Percentiles rank a stretch among this genome's conserved stretches.
Conservation (phyloP, 805 yeast genomes). For the Ogataea haglerorum region DNA sequence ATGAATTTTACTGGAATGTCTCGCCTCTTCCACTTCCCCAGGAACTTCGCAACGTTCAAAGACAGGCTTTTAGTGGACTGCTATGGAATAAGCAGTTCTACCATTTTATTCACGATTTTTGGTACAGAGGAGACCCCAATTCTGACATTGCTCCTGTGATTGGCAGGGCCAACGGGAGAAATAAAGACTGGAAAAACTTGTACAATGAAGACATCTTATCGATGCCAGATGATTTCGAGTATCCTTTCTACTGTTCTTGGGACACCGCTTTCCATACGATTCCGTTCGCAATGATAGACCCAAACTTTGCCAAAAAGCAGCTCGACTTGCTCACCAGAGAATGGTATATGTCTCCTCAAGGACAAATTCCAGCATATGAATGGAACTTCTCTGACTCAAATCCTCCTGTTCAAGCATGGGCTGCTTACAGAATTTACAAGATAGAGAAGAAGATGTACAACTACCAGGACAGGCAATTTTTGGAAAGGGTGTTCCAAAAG, state of each 20-base stretch:
- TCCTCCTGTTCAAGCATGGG: conserved; percentile 98
- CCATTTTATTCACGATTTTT: conserved; percentile 77
- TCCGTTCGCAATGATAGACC: conserved; percentile 91
- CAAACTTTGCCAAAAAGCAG: conserved; percentile 86
- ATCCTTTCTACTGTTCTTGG: conserved; percentile 96
- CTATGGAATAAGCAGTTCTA: conserved; percentile 93
- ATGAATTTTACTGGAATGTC: conserved; percentile 85
- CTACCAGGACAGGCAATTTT: conserved; percentile 72
- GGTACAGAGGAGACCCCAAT: conserved; percentile 83
- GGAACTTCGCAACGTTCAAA: conserved; percentile 74
- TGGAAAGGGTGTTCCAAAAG: conserved; percentile 92
- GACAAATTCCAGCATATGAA: conserved; percentile 96
- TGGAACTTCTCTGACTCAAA: conserved; percentile 96
- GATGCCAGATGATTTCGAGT: conserved; percentile 94
- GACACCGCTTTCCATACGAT: conserved; percentile 94
- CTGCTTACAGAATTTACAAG: conserved; percentile 82
- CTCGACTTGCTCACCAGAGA: conserved; percentile 82
- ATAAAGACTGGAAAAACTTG: conserved; percentile 83
- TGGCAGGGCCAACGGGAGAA: conserved; percentile 82
- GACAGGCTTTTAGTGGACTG: conserved; percentile 93
- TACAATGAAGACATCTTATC: conserved; percentile 85
- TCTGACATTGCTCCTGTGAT: conserved; percentile 74
- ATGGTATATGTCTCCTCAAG: conserved; percentile 98
- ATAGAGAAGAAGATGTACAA: conserved; percentile 84
- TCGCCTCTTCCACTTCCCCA: conserved; percentile 82